Conservation (phyloP, 2,329 filamentous ascomycete species). For the Davidsoniella virescens region DNA sequence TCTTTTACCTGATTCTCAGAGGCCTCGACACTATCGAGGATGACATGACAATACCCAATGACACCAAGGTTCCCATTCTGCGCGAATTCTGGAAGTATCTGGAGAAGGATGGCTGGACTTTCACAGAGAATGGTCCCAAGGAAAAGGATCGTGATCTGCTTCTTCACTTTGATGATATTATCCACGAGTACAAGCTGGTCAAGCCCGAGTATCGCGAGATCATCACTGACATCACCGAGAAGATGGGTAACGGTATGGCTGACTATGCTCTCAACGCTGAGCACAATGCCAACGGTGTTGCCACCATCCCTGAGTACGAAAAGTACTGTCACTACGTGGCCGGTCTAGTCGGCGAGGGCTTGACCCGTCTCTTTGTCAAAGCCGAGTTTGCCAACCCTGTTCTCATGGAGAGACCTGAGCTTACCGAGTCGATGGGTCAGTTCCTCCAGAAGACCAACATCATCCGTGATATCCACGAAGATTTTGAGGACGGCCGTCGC, state of each 20-base stretch:
- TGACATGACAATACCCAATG: conserved; percentile 79
- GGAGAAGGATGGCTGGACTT: conserved; percentile 79
- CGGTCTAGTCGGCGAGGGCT: conserved; percentile 89
- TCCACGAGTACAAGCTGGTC: conserved; percentile 74
- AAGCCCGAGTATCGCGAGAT: conserved; percentile 72
- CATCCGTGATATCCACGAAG: conserved; percentile 86
- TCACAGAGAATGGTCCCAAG: conserved; percentile 65
- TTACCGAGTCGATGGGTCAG: conserved; percentile 92
- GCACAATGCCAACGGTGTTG: conserved; percentile 61
- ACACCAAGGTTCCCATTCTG: conserved; percentile 71
- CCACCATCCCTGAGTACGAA: conserved; percentile 80
- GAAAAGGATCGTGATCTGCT: conserved; percentile 91
- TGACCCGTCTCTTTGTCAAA: conserved; percentile 80
- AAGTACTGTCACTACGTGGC: conserved; percentile 96
- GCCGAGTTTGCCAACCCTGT: conserved; percentile 74
- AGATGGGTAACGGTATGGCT: conserved; percentile 98
- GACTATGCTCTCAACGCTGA: conserved; percentile 81
- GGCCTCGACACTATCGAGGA: conserved; percentile 97
- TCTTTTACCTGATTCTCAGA: conserved; percentile 88
- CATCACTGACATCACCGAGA: conserved; percentile 79
- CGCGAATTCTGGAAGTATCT: conserved; percentile 67
- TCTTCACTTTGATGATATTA: conserved; percentile 78
- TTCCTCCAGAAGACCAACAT: conserved; percentile 99
- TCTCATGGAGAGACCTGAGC: conserved; percentile 57
- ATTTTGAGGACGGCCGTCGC: conserved; percentile 68